Evolutionary conservation across 768 basidiomycete genomes (phyloP), one percentile per base, ranked within the genome.

Genomic region (Termitomyces titanicus): DNA sequence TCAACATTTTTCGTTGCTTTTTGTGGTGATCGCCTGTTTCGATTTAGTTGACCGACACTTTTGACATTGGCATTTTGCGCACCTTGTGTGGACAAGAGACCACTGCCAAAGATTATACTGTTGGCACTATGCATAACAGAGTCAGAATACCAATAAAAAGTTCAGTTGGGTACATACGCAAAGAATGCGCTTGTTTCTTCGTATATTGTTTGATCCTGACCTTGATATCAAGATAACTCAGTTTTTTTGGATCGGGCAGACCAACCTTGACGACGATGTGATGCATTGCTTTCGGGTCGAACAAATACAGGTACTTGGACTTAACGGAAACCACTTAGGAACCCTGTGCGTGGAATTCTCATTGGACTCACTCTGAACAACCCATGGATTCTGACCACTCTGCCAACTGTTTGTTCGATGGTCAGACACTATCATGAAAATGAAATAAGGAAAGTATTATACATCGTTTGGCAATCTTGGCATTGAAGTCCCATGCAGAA

Each of bases 1-100:
- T 63, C 20, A 59, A 39, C 62, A 61, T 57, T 44, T 61, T 63
- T 6, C 60, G 47, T 31, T 63, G 60, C 37, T 51, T 63, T 33
- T 53, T 57, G 46, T 63, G 62, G 15, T 37, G 43, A 7, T 55
- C 57, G 3, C 62, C 62, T 63, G 10, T 29, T 6, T 17, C 5
- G 3, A 18, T 24, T 45, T 17, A 15, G 18, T 20, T 0, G n/a
- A 15, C 13, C 9, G 22, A 25, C 17, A 13, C 11, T 11, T 33
- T 20, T 11, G 17, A 3, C 20, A 24, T 34, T 22, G 22, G 24
- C n/a, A 44, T 39, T 10, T 29, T 17, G 38, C 38, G 8, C n/a
- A 62, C 61, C 61, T 17, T 53, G 52, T 8, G 61, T 56, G 2
- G 55, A 34, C 7, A 62, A 35, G 20, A 62, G 58, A 22, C 61